Evolutionary conservation across 805 yeast species (phyloP).

Genomic region (Spathaspora arborariae): DNA sequence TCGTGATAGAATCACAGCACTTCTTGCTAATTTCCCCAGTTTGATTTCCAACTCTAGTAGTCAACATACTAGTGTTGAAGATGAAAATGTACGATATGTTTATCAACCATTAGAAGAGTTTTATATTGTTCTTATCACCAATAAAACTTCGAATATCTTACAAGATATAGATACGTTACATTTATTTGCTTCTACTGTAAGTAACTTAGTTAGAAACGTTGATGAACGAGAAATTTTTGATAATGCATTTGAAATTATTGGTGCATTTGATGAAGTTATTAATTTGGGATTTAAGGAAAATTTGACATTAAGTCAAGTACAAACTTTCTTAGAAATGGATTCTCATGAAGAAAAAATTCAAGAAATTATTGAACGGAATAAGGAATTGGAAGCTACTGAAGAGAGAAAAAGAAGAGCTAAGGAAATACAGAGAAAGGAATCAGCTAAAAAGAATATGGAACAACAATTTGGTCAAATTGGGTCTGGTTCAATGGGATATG

Average conservation of each 20-base stretch:
- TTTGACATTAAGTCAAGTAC: conserved; percentile 74
- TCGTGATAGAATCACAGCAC: conserved; percentile 79
- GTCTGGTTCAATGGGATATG: conserved; percentile 9
- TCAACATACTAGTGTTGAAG: conserved; percentile 93
- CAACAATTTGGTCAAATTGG: conserved; percentile 21
- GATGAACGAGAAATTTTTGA: conserved; percentile 82
- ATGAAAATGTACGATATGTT: conserved; percentile 85
- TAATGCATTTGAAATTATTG: conserved; percentile 81
- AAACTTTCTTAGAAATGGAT: conserved; percentile 92
- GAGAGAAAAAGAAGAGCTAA: conserved; percentile 95
- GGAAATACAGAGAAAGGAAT: conserved; percentile 78
- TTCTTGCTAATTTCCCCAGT: conserved; percentile 81
- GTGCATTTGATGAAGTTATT: conserved; percentile 92
- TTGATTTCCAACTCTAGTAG: conserved; percentile 64
- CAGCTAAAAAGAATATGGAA: conserved; percentile 60
- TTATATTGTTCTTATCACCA: conserved; percentile 86
- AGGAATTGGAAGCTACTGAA: conserved; percentile 94
- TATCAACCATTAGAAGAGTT: conserved; percentile 95
- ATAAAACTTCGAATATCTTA: conserved; percentile 83
- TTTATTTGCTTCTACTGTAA: conserved; percentile 76
- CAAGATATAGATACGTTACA: conserved; percentile 93
- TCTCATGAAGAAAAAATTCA: conserved; percentile 98
- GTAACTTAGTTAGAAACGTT: conserved; percentile 62
- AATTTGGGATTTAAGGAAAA: conserved; percentile 88
- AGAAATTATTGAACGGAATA: conserved; percentile 94